phyloP scores from a whole-genome alignment of 306 rosid species.

The Cicer bijugum region DNA sequence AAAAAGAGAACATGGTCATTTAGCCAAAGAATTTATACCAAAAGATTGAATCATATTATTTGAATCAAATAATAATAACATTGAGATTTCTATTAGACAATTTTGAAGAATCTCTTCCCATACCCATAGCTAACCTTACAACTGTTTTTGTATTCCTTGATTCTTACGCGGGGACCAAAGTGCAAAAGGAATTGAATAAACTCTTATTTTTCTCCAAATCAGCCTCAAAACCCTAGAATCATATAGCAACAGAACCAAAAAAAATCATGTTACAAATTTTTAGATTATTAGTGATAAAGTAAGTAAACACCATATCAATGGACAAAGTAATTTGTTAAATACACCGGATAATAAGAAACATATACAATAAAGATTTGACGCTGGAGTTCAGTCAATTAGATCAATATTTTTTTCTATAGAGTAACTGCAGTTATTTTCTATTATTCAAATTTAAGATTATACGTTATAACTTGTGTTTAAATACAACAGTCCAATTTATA shows the following conservation, averaged over 20 bases:
- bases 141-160: constrained; percentile 52
- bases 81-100: constrained; percentile 29
- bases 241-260: constrained; percentile 25
- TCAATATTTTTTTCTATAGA: no score
- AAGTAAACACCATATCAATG: constrained; percentile 23
- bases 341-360: no score
- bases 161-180: constrained; percentile 61
- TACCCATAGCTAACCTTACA: constrained; percentile 20
- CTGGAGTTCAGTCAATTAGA: no score
- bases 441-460: no score
- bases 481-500: no score
- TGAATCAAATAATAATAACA: constrained; percentile 7
- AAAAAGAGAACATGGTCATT: constrained; percentile 31
- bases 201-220: constrained; percentile 63
- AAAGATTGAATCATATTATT: constrained; percentile 32
- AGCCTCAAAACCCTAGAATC: constrained; percentile 45
- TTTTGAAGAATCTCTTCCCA: constrained; percentile 44
- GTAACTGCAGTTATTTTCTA: not conserved
- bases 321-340: not conserved
- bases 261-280: constrained; percentile 13
- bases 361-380: no score
- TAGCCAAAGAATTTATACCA: constrained; percentile 40
- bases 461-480: no score
- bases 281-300: not conserved
- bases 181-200: constrained; percentile 56